Percentiles rank a stretch among this genome's conserved stretches.
These are phyloP conservation scores for Blastobotrys proliferans DNA, from an alignment of 1,139 yeast genomes.

Conservation along the genomic window DNA sequence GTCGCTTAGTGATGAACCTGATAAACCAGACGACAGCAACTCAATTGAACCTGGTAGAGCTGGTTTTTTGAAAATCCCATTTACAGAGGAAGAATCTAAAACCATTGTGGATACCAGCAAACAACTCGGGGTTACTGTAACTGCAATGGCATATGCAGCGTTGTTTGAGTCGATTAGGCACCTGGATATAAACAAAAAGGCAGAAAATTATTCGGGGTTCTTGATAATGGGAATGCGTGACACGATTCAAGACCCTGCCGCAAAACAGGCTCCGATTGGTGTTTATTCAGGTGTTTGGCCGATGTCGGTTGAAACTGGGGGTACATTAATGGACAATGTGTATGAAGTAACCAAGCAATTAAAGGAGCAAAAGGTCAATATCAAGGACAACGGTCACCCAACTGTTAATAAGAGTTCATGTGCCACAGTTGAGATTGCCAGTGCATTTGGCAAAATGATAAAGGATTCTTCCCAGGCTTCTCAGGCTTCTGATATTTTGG, in stretches of 20 bases:
- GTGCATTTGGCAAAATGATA: too few species aligned
- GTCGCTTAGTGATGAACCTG: not conserved
- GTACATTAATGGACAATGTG: not conserved
- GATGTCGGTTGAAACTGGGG: not conserved
- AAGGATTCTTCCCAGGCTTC: too few species aligned
- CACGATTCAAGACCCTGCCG: too few species aligned
- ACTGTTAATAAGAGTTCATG: too few species aligned
- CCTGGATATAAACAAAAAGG: not conserved
- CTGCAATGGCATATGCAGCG: not conserved
- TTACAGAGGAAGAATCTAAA: not conserved
- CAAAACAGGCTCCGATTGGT: not conserved
- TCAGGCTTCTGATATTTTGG: too few species aligned
- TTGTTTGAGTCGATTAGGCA: not conserved
- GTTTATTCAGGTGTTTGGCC: not conserved
- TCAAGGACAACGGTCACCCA: not conserved
- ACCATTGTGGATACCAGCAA: not conserved
- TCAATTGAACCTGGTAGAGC: too few species aligned
- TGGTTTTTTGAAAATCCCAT: not conserved
- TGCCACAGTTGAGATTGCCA: not conserved
- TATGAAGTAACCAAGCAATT: not conserved
- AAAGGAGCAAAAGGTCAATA: not conserved
- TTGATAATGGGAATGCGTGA: not conserved
- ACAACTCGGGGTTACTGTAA: not conserved
- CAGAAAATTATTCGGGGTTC: not conserved
- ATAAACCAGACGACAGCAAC: not conserved